These are phyloP conservation scores for Colletotrichum gloeosporioides DNA, from an alignment of 2,329 filamentous ascomycete genomes.

Conservation along the genomic window DNA sequence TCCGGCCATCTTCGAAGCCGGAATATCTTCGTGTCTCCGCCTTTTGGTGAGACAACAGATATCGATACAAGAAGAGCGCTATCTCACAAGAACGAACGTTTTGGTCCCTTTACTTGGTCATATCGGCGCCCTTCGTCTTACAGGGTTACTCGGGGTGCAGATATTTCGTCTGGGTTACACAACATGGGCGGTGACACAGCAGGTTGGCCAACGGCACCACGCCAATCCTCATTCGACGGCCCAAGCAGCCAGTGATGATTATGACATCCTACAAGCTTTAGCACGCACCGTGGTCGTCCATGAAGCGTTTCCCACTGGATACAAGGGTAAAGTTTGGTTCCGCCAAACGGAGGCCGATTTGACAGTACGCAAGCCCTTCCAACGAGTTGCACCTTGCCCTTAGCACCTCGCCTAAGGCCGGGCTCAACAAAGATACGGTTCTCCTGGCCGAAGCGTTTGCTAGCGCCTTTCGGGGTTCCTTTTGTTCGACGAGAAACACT, in stretches of 20 bases:
- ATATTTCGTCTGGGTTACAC: neutral
- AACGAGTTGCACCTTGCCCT: neutral
- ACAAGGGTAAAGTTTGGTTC: slow-evolving; percentile 6
- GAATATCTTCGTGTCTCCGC: neutral
- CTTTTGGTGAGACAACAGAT: neutral
- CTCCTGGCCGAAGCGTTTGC: neutral
- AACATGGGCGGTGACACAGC: slow-evolving; percentile 1
- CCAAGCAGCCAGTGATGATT: neutral
- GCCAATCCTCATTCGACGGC: neutral
- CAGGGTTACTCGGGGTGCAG: neutral
- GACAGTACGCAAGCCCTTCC: neutral
- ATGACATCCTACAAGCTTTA: slow-evolving; percentile 1
- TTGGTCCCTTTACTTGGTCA: neutral
- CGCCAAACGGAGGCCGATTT: neutral
- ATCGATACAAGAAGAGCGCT: neutral
- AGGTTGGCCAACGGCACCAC: neutral
- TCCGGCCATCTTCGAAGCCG: neutral
- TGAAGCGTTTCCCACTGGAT: neutral
- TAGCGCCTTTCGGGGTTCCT: neutral
- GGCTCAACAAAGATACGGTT: neutral
- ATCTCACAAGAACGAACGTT: neutral
- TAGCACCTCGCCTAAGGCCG: neutral
- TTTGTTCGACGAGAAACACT: neutral
- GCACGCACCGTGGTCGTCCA: neutral
- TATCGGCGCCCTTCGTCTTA: neutral